These are phyloP conservation scores for Elsinoe australis DNA, from an alignment of 2,329 filamentous ascomycete species.

Conservation along the genomic window DNA sequence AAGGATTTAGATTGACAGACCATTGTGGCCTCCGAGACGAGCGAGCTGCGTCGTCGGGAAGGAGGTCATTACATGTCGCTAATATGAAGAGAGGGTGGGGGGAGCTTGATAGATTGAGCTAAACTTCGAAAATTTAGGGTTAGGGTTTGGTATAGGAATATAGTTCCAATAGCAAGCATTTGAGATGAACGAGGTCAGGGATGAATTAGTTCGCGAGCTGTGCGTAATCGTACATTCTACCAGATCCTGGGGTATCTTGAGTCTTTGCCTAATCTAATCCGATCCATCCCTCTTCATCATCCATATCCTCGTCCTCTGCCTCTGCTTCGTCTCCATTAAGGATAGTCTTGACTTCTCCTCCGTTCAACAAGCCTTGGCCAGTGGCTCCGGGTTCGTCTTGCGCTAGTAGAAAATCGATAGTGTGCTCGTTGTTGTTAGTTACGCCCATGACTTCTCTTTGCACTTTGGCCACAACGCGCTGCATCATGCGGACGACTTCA, in stretches of 20 bases:
- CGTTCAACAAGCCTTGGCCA: not conserved
- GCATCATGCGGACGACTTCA: slow-evolving; percentile 74
- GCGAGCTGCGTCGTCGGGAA: slow-evolving; percentile 15
- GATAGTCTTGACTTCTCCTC: slow-evolving; percentile 3
- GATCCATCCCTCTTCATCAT: slow-evolving; percentile 44
- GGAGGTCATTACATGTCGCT: slow-evolving; percentile 20
- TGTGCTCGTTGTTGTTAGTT: slow-evolving; percentile 82
- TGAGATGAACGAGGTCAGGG: not conserved
- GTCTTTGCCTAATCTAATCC: slow-evolving; percentile 41
- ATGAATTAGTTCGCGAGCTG: not conserved
- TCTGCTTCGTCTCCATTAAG: slow-evolving; percentile 18
- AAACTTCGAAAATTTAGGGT: not conserved
- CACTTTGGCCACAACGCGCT: slow-evolving; percentile 71
- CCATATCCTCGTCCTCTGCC: slow-evolving; percentile 25
- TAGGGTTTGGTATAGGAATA: not conserved
- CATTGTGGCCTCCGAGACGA: slow-evolving; percentile 17
- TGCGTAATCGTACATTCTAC: not conserved
- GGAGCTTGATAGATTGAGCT: not conserved
- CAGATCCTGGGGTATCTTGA: slow-evolving; percentile 12
- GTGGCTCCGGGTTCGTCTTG: slow-evolving; percentile 23
- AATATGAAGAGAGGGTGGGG: not conserved
- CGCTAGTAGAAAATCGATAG: slow-evolving; percentile 69
- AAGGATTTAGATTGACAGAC: not conserved
- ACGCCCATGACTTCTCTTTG: slow-evolving; percentile 73
- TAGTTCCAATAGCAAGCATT: not conserved